phyloP scores from a whole-genome alignment of 2,329 filamentous ascomycete species.

The Neoarthrinium moseri region DNA sequence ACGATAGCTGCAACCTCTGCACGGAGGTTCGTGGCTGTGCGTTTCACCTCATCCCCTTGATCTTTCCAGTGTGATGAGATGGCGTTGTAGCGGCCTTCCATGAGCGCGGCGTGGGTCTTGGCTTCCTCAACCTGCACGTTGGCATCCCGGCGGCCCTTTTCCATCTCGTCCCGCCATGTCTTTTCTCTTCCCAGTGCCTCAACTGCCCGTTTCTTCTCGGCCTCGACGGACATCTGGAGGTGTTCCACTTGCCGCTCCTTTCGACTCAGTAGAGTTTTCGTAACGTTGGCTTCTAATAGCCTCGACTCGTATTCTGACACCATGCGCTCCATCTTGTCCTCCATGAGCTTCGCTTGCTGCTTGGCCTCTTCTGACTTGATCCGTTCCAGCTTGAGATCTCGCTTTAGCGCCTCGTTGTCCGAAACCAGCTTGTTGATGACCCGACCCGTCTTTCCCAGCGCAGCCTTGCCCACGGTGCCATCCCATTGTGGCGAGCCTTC shows the following conservation, averaged over 20 bases:
- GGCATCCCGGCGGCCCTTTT: conserved; percentile 58
- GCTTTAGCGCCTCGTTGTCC: conserved; percentile 75
- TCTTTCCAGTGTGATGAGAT: conserved; percentile 67
- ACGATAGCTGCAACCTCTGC: conserved; percentile 54
- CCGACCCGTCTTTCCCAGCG: conserved; percentile 70
- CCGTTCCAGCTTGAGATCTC: conserved; percentile 67
- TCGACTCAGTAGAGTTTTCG: conserved; percentile 66
- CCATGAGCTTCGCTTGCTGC: conserved; percentile 63
- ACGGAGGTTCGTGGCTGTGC: conserved; percentile 47
- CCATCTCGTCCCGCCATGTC: conserved; percentile 62
- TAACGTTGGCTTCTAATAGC: conserved; percentile 68
- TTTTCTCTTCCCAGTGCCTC: conserved; percentile 60
- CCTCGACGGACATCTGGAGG: conserved; percentile 61
- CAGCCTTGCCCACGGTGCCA: conserved; percentile 67
- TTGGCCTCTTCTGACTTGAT: conserved; percentile 69
- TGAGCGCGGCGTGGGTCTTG: conserved; percentile 61
- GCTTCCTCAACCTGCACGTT: conserved; percentile 66
- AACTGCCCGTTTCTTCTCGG: conserved; percentile 61
- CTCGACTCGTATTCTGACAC: conserved; percentile 68
- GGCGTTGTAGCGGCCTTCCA: conserved; percentile 69
- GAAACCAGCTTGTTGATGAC: conserved; percentile 81
- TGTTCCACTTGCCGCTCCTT: conserved; percentile 75
- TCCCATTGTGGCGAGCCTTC: conserved; percentile 51
- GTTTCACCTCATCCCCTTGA: conserved; percentile 60
- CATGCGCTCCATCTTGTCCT: conserved; percentile 70